Conservation (phyloP, 1,284 basidiomycete genomes). For the Tylopilus orsonianus region DNA sequence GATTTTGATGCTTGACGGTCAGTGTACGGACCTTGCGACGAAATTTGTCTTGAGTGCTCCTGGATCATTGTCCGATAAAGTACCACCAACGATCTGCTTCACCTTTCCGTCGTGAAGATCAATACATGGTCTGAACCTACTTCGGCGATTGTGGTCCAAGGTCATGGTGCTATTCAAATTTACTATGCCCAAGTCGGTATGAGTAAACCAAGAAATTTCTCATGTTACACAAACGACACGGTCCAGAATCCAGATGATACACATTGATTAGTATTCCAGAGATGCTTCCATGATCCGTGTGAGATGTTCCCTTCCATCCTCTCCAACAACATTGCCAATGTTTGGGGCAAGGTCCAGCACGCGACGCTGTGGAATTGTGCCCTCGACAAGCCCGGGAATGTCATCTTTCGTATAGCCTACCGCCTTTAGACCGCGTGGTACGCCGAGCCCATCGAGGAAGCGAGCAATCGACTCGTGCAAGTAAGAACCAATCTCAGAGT, state of each 20-base stretch:
- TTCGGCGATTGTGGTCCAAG: conserved; percentile 15
- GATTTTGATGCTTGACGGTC: neutral
- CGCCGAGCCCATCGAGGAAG: conserved; percentile 85
- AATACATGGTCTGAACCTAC: conserved; percentile 89
- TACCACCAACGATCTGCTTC: conserved; percentile 98
- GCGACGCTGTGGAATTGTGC: conserved; percentile 84
- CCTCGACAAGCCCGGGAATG: conserved; percentile 73
- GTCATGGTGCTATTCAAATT: no score
- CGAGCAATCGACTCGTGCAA: conserved; percentile 88
- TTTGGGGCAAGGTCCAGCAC: conserved; percentile 88
- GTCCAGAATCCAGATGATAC: conserved; percentile 5
- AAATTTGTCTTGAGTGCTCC: conserved; percentile 86
- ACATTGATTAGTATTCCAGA: conserved; percentile 61
- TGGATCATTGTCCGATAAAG: conserved; percentile 69
- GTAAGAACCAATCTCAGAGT: conserved; percentile 79
- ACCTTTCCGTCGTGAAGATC: conserved; percentile 94
- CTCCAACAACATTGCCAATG: conserved; percentile 75
- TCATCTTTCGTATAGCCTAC: conserved; percentile 79
- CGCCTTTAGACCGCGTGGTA: conserved; percentile 86
- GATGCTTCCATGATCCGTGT: conserved; percentile 75
- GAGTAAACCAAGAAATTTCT: neutral
- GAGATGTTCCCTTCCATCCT: conserved; percentile 79
- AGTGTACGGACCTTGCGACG: conserved; percentile 71
- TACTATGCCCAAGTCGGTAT: neutral
- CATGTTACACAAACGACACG: conserved; percentile 8